phyloP scores from a whole-genome alignment of 1,284 basidiomycete genomes.

The Puccinia polysora region DNA sequence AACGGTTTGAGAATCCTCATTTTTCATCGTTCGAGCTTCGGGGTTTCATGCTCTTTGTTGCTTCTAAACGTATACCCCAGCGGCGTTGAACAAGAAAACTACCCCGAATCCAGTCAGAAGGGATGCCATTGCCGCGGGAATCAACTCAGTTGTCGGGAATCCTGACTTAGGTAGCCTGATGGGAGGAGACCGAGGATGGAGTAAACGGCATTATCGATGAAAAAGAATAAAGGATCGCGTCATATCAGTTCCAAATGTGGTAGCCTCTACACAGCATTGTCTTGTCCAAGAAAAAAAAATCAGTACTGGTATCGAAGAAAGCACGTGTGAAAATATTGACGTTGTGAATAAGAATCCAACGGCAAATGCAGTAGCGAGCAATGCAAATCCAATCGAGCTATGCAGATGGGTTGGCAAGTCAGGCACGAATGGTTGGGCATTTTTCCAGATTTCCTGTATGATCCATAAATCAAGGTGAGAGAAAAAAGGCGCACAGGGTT shows the following conservation, averaged over 20 bases:
- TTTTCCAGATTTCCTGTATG: not conserved
- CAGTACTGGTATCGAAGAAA: not conserved
- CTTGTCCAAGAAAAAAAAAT: not conserved
- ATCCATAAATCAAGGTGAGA: too few species aligned
- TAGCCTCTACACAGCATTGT: not conserved
- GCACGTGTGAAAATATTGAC: not conserved
- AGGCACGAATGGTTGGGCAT: not conserved
- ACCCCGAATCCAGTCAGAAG: conserved; percentile 38
- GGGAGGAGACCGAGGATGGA: too few species aligned
- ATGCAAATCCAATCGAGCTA: conserved; percentile 32
- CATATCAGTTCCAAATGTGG: too few species aligned
- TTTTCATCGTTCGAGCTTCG: too few species aligned
- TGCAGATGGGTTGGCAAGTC: conserved; percentile 25
- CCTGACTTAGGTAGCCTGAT: conserved; percentile 16
- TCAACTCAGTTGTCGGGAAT: conserved; percentile 13
- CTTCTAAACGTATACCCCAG: conserved; percentile 35
- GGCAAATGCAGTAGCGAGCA: conserved; percentile 23
- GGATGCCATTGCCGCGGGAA: conserved; percentile 23
- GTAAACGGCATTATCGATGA: not conserved
- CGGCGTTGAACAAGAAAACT: conserved; percentile 39
- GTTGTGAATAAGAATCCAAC: conserved; percentile 35
- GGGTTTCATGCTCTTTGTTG: too few species aligned
- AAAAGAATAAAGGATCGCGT: not conserved
- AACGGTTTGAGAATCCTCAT: too few species aligned
- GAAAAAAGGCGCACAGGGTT: not conserved